Percentiles rank a stretch among this genome's conserved stretches.
These are phyloP conservation scores for Auricularia cornea DNA, from an alignment of 768 basidiomycete species.

Conservation along the genomic window DNA sequence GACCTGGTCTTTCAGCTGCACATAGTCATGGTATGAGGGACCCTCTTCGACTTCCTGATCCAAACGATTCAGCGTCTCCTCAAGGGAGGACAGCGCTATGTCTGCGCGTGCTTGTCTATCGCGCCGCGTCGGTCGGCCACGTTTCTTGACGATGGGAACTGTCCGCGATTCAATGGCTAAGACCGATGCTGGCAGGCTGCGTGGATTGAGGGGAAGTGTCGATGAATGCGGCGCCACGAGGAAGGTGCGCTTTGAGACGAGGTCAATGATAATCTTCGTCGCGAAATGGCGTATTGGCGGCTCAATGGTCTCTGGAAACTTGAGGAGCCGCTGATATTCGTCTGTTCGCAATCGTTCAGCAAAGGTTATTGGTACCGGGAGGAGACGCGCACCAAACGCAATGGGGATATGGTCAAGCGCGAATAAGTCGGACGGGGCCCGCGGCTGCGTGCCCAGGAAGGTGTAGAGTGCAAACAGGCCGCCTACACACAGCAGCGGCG, in stretches of 20 bases:
- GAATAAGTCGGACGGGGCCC: constrained; percentile 43
- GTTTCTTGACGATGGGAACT: constrained; percentile 34
- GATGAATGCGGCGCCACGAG: constrained; percentile 50
- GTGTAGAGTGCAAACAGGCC: constrained; percentile 65
- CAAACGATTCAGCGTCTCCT: constrained; percentile 15
- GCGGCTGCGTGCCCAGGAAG: constrained; percentile 62
- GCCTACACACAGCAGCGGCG: constrained; percentile 46
- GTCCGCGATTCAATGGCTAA: constrained; percentile 3
- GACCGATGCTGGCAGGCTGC: constrained; percentile 41
- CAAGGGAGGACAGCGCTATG: constrained; percentile 39
- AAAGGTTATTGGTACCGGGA: no score
- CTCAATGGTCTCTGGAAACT: constrained; percentile 39
- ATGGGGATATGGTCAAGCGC: constrained; percentile 48
- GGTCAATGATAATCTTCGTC: constrained; percentile 38
- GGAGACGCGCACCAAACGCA: constrained; percentile 40
- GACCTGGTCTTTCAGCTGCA: background rate
- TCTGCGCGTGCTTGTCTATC: constrained; percentile 51
- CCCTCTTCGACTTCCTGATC: background rate
- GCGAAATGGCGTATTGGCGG: constrained; percentile 42
- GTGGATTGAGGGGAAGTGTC: constrained; percentile 46
- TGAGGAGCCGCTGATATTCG: constrained; percentile 39
- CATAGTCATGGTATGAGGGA: background rate
- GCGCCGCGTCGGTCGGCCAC: constrained; percentile 54
- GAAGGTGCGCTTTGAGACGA: constrained; percentile 44
- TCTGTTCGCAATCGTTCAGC: constrained; percentile 33